Base-by-base conservation (phyloP, 2,329 filamentous ascomycete species). In the Aspergillus sp. region DNA sequence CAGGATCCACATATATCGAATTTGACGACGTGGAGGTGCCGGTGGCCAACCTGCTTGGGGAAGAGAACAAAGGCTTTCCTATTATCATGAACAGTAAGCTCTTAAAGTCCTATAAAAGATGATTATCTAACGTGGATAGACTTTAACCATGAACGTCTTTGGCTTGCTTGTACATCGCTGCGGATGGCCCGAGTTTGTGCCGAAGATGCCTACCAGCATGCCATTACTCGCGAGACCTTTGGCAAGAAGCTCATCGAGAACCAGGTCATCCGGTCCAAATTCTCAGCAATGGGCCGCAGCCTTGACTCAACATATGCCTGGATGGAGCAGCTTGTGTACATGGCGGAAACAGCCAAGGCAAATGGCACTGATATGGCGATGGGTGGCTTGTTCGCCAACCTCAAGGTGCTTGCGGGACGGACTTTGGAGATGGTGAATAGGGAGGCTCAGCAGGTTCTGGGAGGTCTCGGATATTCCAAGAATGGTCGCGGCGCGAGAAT, bases 11-110 rank as follows among this genome's bases (percentile, higher is more conserved):
- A 3, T 93, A 85, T 71, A 83, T 93, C 66, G 89, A 90, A 51
- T 92, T 90, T 72, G 88, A 92, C 73, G 87, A 51, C 62, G 89
- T 91, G 70, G 89, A 90, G 77, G 90, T 93, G 0, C 90, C 90
- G 0, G 86, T 84, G 0, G 82, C 85, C 69, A 86, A 93, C 73
- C 78, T 93, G 9, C 79, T 95, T 9, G 90, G 90, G 56, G 77
- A 88, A 70, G 89, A 93, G 76, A 85, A 92, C 78, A 88, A 91
- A 75, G 90, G 90, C 4, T 91, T 93, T 67, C 83, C 86, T 55
- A 89, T 93, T 34, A 90, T 93, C 66, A 80, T 93, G 67, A 85
- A 83, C 74, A 93, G 66, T 67, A 55, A 4, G 27, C 9, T 66
- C 17, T 11, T 6, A 5, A 48, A 2, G 20, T 4, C 46, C 11